A percentile compares a stretch with the other conserved stretches of the same genome.
These are phyloP conservation scores for Pleurotus salmoneostramineus DNA, from an alignment of 768 basidiomycete species.

Conservation along the genomic window DNA sequence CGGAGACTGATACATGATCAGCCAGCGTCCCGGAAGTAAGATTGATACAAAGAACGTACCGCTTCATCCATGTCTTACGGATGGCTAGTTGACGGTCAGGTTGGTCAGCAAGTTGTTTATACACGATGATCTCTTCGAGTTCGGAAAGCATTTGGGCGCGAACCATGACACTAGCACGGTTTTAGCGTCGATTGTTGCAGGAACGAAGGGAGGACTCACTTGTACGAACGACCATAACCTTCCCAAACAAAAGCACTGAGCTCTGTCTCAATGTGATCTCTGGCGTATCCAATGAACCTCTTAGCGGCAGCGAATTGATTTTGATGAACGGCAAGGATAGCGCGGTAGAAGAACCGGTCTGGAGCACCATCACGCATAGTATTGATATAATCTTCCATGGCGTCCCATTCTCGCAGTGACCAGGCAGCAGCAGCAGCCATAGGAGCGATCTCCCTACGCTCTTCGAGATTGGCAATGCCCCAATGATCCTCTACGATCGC, in stretches of 20 bases:
- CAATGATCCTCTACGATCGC: conserved; percentile 85
- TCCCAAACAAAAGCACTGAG: conserved; percentile 90
- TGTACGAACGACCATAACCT: conserved; percentile 96
- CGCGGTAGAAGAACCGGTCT: conserved; percentile 93
- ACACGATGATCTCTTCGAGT: conserved; percentile 94
- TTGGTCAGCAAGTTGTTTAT: conserved; percentile 93
- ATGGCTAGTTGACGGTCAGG: conserved; percentile 89
- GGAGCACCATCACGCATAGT: conserved; percentile 92
- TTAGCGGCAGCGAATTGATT: conserved; percentile 93
- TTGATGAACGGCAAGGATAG: conserved; percentile 93
- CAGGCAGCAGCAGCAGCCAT: conserved; percentile 97
- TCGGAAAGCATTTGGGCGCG: conserved; percentile 98
- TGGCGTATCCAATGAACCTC: conserved; percentile 85
- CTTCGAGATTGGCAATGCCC: conserved; percentile 77
- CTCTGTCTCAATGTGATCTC: conserved; percentile 89
- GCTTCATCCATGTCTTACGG: conserved; percentile 96
- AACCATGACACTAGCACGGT: conserved; percentile 73
- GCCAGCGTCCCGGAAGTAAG: background rate
- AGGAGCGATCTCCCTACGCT: conserved; percentile 88
- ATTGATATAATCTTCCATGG: conserved; percentile 95
- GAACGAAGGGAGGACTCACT: conserved; percentile 46
- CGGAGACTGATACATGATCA: conserved; percentile 64
- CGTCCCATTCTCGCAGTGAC: conserved; percentile 96
- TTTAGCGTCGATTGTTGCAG: background rate
- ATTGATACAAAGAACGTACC: conserved; percentile 36